Evolutionary conservation across 2,329 filamentous ascomycete species (phyloP).

Genomic region (Colletotrichum musicola): DNA sequence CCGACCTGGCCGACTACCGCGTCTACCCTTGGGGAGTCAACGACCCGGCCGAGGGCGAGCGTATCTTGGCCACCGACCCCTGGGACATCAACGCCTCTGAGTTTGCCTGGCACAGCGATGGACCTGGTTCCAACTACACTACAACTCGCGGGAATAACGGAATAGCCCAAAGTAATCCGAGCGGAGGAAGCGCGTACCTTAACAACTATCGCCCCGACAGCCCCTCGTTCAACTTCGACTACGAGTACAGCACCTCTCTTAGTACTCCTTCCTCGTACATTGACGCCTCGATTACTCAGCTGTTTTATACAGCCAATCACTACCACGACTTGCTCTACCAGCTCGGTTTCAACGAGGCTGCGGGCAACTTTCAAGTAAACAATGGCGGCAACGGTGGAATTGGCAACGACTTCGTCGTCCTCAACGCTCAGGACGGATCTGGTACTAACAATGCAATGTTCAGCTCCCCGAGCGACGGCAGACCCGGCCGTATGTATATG

Average conservation of each 20-base stretch:
- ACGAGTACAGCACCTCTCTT: conserved; percentile 49
- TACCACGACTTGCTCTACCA: conserved; percentile 67
- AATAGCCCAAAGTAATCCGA: conserved; percentile 62
- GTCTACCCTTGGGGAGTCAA: conserved; percentile 66
- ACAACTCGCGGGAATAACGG: conserved; percentile 67
- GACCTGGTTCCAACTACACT: conserved; percentile 58
- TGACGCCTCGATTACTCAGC: conserved; percentile 64
- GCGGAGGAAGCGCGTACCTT: conserved; percentile 48
- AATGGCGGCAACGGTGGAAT: conserved; percentile 62
- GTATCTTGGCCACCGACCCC: conserved; percentile 57
- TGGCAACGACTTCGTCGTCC: conserved; percentile 62
- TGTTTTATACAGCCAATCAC: conserved; percentile 67
- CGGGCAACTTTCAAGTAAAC: conserved; percentile 67
- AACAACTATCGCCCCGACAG: conserved; percentile 56
- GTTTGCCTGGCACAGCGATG: conserved; percentile 62
- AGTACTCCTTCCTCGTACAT: conserved; percentile 53
- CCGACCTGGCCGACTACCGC: conserved; percentile 62
- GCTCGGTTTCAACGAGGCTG: conserved; percentile 65
- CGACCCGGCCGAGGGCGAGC: conserved; percentile 60
- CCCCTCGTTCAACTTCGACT: conserved; percentile 55
- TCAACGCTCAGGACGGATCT: conserved; percentile 63
- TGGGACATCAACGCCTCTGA: conserved; percentile 57
- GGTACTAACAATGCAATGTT: conserved; percentile 61
- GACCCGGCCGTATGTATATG: conserved; percentile 65
- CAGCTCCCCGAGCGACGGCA: conserved; percentile 47